These are phyloP conservation scores for Fomes fomentarius DNA, from an alignment of 1,284 basidiomycete species.

Conservation along the genomic window DNA sequence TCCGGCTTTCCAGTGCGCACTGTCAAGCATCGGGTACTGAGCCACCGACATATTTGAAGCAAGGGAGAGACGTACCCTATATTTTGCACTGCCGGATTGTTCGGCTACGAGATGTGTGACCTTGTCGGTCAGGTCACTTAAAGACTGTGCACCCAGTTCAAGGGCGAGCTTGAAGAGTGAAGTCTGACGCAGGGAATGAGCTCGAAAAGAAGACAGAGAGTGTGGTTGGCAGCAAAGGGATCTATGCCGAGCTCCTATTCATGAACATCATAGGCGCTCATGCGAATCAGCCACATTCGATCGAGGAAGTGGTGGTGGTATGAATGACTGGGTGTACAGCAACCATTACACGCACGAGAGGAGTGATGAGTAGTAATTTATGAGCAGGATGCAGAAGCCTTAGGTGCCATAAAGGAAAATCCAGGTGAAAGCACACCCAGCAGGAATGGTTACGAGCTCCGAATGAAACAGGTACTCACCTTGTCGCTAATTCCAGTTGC, in stretches of 20 bases:
- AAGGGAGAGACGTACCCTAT: constrained; percentile 48
- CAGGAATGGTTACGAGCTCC: background rate
- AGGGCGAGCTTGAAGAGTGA: constrained; percentile 72
- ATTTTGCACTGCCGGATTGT: constrained; percentile 77
- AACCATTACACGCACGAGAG: too few relatives aligned
- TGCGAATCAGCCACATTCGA: background rate
- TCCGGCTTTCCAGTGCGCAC: constrained; percentile 75
- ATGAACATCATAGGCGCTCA: background rate
- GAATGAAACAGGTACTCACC: constrained; percentile 36
- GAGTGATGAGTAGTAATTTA: too few relatives aligned
- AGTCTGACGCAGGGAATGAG: constrained; percentile 41
- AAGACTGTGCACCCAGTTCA: constrained; percentile 72
- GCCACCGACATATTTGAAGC: background rate
- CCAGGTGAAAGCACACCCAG: too few relatives aligned
- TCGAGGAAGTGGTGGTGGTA: constrained; percentile 3
- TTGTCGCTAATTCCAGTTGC: constrained; percentile 76
- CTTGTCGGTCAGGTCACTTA: constrained; percentile 72
- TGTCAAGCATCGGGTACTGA: constrained; percentile 33
- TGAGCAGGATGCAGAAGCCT: too few relatives aligned
- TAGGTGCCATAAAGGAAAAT: too few relatives aligned
- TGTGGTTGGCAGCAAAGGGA: background rate
- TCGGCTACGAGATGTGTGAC: constrained; percentile 81
- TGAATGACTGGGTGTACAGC: too few relatives aligned
- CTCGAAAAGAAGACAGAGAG: background rate
- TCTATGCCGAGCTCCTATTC: background rate